These are phyloP conservation scores for Venturiaceae sp. DNA, from an alignment of 2,329 filamentous ascomycete genomes.

Conservation along the genomic window DNA sequence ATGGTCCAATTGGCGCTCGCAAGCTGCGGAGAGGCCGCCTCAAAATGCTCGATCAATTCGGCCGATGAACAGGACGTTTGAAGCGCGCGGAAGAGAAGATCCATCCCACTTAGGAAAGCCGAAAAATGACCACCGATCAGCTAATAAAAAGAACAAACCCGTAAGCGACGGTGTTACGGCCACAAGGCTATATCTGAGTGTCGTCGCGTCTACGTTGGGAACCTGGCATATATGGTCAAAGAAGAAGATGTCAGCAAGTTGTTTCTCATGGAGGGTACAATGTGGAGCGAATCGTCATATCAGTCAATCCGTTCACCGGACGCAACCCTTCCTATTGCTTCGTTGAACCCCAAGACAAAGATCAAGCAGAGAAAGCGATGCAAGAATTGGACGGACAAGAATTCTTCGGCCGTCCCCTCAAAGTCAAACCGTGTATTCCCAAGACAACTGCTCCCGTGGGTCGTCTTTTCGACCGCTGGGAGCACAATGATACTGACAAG, in stretches of 20 bases:
- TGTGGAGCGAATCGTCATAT: slow-evolving; percentile 52
- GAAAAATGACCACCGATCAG: too few species aligned
- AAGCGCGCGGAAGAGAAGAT: too few species aligned
- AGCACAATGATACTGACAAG: background rate
- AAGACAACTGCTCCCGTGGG: background rate
- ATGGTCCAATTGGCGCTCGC: background rate
- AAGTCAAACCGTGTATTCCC: background rate
- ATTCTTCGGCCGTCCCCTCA: background rate
- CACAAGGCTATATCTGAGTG: background rate
- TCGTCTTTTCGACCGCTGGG: background rate
- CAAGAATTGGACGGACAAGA: background rate
- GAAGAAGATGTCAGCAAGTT: background rate
- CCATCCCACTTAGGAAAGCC: too few species aligned
- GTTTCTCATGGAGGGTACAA: background rate
- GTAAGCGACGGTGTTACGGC: too few species aligned
- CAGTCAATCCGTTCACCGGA: slow-evolving; percentile 56
- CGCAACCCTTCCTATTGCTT: slow-evolving; percentile 69
- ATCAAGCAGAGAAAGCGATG: slow-evolving; percentile 33
- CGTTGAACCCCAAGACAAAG: slow-evolving; percentile 51
- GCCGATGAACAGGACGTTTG: too few species aligned
- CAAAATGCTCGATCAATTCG: background rate
- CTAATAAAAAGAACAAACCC: too few species aligned
- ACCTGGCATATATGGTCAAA: background rate
- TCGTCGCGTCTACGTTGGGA: background rate
- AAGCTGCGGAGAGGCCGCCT: background rate